phyloP scores from a whole-genome alignment of 2,329 filamentous ascomycete species.

The Penicillium sp. region DNA sequence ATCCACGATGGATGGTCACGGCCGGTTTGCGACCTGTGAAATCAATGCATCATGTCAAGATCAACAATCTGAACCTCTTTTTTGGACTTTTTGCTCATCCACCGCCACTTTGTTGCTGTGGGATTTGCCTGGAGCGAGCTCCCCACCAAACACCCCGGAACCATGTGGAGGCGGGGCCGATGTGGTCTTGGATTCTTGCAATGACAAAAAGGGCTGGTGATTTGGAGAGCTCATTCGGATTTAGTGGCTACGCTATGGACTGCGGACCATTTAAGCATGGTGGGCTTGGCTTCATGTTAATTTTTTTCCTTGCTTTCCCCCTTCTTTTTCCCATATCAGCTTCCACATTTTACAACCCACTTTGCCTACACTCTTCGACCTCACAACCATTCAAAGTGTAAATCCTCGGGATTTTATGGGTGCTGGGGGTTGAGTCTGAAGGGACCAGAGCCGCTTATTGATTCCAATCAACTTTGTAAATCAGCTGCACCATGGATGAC shows the following conservation, averaged over 20 bases:
- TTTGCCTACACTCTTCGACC: not conserved
- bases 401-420: not conserved
- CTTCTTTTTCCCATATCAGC: not conserved
- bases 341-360: not conserved
- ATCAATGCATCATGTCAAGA: not conserved
- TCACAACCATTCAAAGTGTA: not conserved
- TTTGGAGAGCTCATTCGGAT: not conserved
- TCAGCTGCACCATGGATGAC: conserved; percentile 20
- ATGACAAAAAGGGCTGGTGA: not conserved
- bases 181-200: not conserved
- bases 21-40: not conserved
- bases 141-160: not conserved
- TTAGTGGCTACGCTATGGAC: conserved; percentile 1
- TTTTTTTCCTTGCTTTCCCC: not conserved
- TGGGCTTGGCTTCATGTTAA: not conserved
- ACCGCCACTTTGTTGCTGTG: conserved; percentile 2
- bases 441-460: not conserved
- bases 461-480: not conserved
- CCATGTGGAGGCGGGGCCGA: conserved; percentile 6
- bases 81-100: not conserved
- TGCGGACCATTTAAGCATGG: not conserved
- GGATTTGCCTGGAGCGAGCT: not conserved
- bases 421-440: not conserved
- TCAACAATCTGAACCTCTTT: not conserved
- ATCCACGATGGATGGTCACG: not conserved